Base-by-base conservation (phyloP, 1,284 basidiomycete genomes). In the Thecaphora frezii region DNA sequence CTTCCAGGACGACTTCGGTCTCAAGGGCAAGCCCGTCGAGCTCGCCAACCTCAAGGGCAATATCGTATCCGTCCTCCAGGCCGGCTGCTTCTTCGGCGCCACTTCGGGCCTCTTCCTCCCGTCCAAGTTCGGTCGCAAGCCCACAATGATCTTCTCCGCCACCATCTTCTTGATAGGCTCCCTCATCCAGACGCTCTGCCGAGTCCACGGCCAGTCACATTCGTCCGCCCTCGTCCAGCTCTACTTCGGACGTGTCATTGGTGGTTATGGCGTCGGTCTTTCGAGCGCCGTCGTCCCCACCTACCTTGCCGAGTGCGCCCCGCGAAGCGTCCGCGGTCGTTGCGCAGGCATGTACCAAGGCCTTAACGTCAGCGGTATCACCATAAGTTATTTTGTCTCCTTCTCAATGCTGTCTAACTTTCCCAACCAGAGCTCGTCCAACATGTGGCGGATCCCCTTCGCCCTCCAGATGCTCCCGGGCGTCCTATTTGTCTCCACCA, bases 301-400 rank as follows among this genome's bases (percentile, higher is more conserved):
- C 21, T 80, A 78, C 43, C 70, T 77, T 30, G 60, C 65, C 21
- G 66, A 76, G 48, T 73, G 71, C 53, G 70, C 71, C 21, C 75
- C 76, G 37, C 67, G 71, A 26, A 58, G 74, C 25, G 73, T 77
- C n/a, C 77, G 78, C 37, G 78, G 78, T 45, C 48, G 78, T 22
- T 70, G 80, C 44, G 77, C 78, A 19, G 77, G 72, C 45, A 77
- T 77, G 56, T 83, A 82, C 80, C 82, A 83, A 66, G 75, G 82
- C 3, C 58, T 70, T 33, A 70, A 66, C 43, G 73, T 75, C 24
- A 65, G 69, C 28, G 74, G 74, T 44, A 76, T 75, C 52, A 66
- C 54, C 28, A 2, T 67, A 19, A 54, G 60, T 48, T 63, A 59
- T 41, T 63, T 59, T 46, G 48, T 63, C 56, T 60, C 63, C 60